Evolutionary conservation across 1,284 basidiomycete genomes (phyloP), one percentile per base, ranked within the genome.

Genomic region (Cryptococcus sp.): DNA sequence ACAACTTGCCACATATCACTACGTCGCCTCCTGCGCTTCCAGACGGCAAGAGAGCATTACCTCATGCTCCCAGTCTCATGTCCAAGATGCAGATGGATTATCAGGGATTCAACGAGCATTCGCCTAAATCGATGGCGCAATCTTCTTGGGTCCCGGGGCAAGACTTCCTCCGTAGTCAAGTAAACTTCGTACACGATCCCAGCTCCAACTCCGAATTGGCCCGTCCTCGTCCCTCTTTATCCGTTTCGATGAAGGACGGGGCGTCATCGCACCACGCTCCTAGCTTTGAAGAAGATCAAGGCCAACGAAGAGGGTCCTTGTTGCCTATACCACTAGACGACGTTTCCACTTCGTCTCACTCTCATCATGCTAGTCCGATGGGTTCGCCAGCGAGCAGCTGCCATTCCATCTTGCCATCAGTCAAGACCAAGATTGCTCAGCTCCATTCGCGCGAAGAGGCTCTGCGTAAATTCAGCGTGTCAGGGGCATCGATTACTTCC

Each of bases 381-480:
- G 39, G 39, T 16, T 46, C 60, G 8, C 56, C 60, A n/a, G 46
- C 46, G 17, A 58, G 57, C 26, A 55, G 56, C 39, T 34, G 29
- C 29, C 60, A 62, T 20, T 65, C 65, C 15, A 66, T 69, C 8
- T 56, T 74, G 3, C 73, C 73, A 20, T 58, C 64, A 1, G 62
- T 74, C 34, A 57, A 63, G 49, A 66, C 55, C 23, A 75, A 74
- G 55, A 72, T 77, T 19, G 67, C 62, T 8, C 70, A 73, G 54
- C 59, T 78, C 29, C 71, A 78, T 53, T 63, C 63, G 19, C 62
- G 76, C 10, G 65, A 74, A 26, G 68, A 74, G 50, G 72, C 74
- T 0, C 56, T 76, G 39, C 59, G 72, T 19, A 70, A 70, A 46
- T 73, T 76, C 52, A 68, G 69, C 20, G 69, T 74, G 1, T 64